Percentiles rank a stretch among this genome's conserved stretches.
These are phyloP conservation scores for Passalora sequoiae DNA, from an alignment of 2,329 filamentous ascomycete species.

Conservation along the genomic window DNA sequence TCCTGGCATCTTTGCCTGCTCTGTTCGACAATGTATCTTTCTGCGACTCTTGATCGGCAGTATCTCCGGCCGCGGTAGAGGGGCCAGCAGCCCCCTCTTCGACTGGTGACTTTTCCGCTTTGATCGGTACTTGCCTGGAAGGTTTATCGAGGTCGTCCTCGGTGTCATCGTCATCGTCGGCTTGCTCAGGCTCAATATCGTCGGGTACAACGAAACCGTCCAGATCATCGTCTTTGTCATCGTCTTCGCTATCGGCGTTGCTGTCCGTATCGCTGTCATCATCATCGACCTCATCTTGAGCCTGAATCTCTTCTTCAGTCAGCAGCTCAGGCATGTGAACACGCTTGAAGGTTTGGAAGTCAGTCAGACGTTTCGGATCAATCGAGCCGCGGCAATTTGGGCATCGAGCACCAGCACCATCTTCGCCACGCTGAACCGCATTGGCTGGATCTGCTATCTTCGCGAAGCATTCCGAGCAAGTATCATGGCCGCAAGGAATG, in stretches of 20 bases:
- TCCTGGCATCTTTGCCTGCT: conserved; percentile 10
- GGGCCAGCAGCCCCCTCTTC: conserved; percentile 14
- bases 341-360: conserved; percentile 67
- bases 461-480: conserved; percentile 71
- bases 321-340: conserved; percentile 59
- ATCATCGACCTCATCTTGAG: conserved; percentile 34
- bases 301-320: conserved; percentile 32
- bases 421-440: conserved; percentile 56
- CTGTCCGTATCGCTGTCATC: conserved; percentile 37
- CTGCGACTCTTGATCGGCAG: too few relatives aligned
- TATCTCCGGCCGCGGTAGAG: conserved; percentile 4
- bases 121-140: conserved; percentile 8
- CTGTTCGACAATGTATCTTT: too few relatives aligned
- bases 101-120: too few relatives aligned
- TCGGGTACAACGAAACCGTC: conserved; percentile 52
- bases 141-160: conserved; percentile 17
- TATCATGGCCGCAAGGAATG: conserved; percentile 76
- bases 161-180: conserved; percentile 19
- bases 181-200: conserved; percentile 36
- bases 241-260: conserved; percentile 35
- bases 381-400: conserved; percentile 68
- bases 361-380: conserved; percentile 65
- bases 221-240: conserved; percentile 33
- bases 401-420: conserved; percentile 57
- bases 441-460: conserved; percentile 60